Percentiles rank a stretch among this genome's conserved stretches.
Conservation (phyloP, 169 alveolate genomes). For the Fabrea salina region DNA sequence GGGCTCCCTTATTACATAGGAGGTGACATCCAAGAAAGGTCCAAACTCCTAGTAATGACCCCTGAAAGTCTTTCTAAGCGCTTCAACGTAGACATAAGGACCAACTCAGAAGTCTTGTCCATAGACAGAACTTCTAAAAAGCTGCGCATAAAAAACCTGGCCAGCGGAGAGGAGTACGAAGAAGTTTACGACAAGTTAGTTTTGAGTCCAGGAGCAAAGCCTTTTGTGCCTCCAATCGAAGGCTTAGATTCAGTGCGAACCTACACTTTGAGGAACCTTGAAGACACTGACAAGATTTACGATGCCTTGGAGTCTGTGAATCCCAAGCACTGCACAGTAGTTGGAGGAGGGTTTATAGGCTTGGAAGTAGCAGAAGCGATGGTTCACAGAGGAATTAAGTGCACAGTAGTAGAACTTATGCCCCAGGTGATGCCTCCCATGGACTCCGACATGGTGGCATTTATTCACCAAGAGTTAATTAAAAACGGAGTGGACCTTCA, state of each 20-base stretch:
- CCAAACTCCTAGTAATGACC: neutral
- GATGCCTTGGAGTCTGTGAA: neutral
- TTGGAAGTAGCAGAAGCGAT: neutral
- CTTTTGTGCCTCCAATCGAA: neutral
- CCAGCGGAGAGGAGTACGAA: neutral
- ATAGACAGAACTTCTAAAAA: neutral
- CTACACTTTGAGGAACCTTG: neutral
- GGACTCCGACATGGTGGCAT: neutral
- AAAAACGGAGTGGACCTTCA: neutral
- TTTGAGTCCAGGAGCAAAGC: conserved; percentile 6
- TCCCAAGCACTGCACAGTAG: neutral
- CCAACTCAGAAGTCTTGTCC: neutral
- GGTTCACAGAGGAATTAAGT: neutral
- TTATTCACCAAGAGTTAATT: neutral
- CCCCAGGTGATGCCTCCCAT: neutral
- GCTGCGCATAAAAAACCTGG: neutral
- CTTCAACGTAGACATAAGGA: neutral
- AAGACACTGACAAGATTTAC: neutral
- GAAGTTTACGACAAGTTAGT: neutral
- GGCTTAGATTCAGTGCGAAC: neutral
- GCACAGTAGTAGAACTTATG: neutral
- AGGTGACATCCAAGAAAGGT: neutral
- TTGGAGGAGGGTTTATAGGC: conserved; percentile 24
- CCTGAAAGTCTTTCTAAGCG: neutral
- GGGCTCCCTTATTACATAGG: neutral